phyloP scores from a whole-genome alignment of 2,329 filamentous ascomycete species.

The Fusarium temperatum region DNA sequence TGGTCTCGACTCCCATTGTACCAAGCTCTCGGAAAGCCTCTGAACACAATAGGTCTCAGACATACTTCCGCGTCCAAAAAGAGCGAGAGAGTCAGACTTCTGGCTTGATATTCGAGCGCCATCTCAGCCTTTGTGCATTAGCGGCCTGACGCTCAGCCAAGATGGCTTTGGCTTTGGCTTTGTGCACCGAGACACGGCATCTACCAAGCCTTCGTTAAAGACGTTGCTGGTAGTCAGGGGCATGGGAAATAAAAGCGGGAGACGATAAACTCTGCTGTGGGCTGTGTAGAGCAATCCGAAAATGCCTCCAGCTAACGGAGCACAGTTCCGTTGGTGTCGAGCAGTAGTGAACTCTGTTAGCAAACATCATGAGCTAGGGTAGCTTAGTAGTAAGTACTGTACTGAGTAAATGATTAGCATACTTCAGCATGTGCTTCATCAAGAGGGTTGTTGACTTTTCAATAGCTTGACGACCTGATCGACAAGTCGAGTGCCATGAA shows the following conservation, averaged over 20 bases:
- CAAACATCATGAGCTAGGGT: background rate
- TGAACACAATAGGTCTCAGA: background rate
- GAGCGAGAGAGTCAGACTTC: background rate
- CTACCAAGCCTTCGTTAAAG: background rate
- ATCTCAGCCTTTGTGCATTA: conserved; percentile 4
- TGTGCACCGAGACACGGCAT: background rate
- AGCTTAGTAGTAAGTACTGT: background rate
- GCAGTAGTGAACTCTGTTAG: conserved; percentile 1
- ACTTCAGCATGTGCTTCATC: background rate
- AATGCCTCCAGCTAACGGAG: background rate
- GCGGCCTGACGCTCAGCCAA: background rate
- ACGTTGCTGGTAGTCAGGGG: conserved; percentile 16
- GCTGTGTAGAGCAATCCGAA: background rate
- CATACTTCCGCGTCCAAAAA: background rate
- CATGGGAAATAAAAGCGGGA: background rate
- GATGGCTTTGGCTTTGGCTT: background rate
- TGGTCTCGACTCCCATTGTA: background rate
- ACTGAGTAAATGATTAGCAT: background rate
- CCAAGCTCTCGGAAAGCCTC: background rate
- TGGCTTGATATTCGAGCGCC: background rate
- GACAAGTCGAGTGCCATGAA: background rate
- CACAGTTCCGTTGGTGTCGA: background rate
- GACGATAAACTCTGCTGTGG: background rate
- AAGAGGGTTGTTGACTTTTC: background rate
- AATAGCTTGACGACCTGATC: background rate